These are phyloP conservation scores for Viola odorata DNA, from an alignment of 345 rosid genomes.

Conservation along the genomic window DNA sequence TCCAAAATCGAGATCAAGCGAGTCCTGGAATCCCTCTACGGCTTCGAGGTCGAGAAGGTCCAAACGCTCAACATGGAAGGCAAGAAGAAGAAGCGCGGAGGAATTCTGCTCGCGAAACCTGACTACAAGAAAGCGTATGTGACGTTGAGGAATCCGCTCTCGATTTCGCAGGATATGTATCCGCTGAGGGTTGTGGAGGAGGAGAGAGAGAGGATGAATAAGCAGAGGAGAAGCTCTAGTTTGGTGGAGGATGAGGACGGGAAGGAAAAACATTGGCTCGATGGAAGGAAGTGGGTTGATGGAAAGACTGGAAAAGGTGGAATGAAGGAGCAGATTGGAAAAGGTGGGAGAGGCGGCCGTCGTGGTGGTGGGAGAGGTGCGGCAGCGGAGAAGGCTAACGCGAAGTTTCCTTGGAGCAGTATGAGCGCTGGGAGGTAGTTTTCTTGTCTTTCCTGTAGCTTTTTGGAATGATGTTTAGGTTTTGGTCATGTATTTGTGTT, in stretches of 20 bases:
- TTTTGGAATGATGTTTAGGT: not conserved
- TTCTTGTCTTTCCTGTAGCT: not conserved
- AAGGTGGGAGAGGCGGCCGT: slow-evolving; percentile 13
- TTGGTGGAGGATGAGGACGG: slow-evolving; percentile 63
- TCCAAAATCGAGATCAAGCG: slow-evolving; percentile 96
- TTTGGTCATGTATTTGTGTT: not conserved
- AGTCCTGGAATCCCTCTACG: slow-evolving; percentile 82
- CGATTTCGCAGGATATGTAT: slow-evolving; percentile 56
- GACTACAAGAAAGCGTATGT: slow-evolving; percentile 94
- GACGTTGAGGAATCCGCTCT: slow-evolving; percentile 53
- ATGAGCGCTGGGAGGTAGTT: slow-evolving; percentile 27
- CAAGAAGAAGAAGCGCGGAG: slow-evolving; percentile 83
- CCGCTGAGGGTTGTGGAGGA: slow-evolving; percentile 55
- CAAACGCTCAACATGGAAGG: slow-evolving; percentile 93
- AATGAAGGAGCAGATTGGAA: not conserved
- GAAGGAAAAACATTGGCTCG: slow-evolving; percentile 87
- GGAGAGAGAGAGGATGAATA: slow-evolving; percentile 51
- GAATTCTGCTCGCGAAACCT: slow-evolving; percentile 63
- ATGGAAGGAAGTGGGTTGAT: slow-evolving; percentile 35
- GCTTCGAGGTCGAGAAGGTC: slow-evolving; percentile 81
- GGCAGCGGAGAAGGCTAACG: slow-evolving; percentile 4
- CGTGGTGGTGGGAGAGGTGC: slow-evolving; percentile 18
- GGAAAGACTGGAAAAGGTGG: slow-evolving; percentile 19
- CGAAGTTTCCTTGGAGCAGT: slow-evolving; percentile 55
- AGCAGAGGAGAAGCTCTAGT: slow-evolving; percentile 42